Percentiles rank a stretch among this genome's conserved stretches.
Conservation (phyloP, 2,329 filamentous ascomycete genomes). For the Beauveria sp. region DNA sequence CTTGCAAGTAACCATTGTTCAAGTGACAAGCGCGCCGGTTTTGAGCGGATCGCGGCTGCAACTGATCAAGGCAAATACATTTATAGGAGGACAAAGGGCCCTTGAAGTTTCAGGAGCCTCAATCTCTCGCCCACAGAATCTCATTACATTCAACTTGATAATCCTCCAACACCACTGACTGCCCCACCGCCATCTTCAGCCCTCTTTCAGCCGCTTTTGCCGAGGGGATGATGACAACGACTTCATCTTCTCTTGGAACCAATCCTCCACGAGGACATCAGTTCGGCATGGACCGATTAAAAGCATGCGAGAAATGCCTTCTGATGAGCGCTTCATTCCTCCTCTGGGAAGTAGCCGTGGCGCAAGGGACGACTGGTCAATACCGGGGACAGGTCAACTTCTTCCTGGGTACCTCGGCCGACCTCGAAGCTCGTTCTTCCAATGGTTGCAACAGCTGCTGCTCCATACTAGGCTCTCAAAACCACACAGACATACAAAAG, state of each 20-base stretch:
- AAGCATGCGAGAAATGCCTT: not conserved
- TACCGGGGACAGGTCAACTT: slow-evolving; percentile 1
- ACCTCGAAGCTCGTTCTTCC: not conserved
- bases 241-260: not conserved
- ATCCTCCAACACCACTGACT: not conserved
- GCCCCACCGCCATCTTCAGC: not conserved
- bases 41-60: no score
- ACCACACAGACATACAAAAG: not conserved
- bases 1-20: no score
- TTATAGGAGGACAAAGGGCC: not conserved
- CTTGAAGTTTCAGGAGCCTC: not conserved
- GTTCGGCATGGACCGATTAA: not conserved
- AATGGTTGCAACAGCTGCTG: slow-evolving; percentile 1
- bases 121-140: no score
- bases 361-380: not conserved
- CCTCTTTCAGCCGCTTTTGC: not conserved
- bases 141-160: no score
- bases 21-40: no score
- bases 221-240: not conserved
- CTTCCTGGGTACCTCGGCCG: slow-evolving; percentile 1
- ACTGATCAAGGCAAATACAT: no score
- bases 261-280: no score
- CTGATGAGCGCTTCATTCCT: not conserved
- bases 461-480: not conserved
- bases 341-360: not conserved